Conservation (phyloP, 352 stramenopile genomes). For the Phytophthora agathidicida region DNA sequence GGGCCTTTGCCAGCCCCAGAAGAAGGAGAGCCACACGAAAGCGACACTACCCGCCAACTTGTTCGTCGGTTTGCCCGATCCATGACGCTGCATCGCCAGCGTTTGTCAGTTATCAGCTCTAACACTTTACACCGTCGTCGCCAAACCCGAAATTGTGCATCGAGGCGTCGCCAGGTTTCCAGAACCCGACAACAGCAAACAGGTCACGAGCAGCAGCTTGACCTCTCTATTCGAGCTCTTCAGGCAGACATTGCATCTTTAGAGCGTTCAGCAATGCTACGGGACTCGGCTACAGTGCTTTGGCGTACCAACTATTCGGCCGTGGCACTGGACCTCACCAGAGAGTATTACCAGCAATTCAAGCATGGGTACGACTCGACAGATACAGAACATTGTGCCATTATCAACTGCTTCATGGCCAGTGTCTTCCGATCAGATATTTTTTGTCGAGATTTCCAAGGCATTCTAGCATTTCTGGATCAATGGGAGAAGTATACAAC, state of each 20-base stretch:
- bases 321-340: conserved; percentile 41
- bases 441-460: conserved; percentile 54
- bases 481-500: conserved; percentile 68
- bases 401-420: conserved; percentile 35
- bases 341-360: conserved; percentile 54
- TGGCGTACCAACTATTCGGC: conserved; percentile 47
- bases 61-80: conserved; percentile 44
- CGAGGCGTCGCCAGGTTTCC: conserved; percentile 13
- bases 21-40: background rate
- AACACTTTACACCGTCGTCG: no score
- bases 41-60: conserved; percentile 10
- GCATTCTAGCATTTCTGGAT: conserved; percentile 39
- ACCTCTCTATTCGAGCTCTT: conserved; percentile 38
- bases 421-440: conserved; percentile 39
- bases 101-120: conserved; percentile 10
- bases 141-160: conserved; percentile 39
- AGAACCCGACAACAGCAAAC: background rate
- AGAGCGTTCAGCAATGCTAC: conserved; percentile 41
- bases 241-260: conserved; percentile 36
- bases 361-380: conserved; percentile 43
- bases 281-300: conserved; percentile 37
- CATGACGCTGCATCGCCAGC: conserved; percentile 32
- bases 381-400: background rate
- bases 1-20: background rate
- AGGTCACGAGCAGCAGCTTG: conserved; percentile 12